Evolutionary conservation across 257 asterid genomes (phyloP), one percentile per base, ranked within the genome.

Genomic region (Solanum habrochaites): DNA sequence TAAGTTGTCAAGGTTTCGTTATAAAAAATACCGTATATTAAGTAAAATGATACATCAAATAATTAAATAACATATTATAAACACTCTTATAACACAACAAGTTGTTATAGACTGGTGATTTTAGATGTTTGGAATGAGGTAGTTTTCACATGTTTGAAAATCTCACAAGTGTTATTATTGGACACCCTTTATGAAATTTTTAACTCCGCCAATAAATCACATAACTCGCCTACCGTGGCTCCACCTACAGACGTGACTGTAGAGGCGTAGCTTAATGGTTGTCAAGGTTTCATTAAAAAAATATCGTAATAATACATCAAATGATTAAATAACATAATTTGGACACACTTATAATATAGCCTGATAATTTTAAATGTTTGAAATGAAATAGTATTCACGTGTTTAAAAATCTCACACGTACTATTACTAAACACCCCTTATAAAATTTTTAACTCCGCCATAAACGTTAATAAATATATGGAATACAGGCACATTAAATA

Each of bases 361-460:
- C 1, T 16, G 2, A 23, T 16, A 0, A 0, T 52, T 52, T 16
- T 0, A 16, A 3, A 40, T 8, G 3, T 2, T 40, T 40, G 0
- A 0, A 52, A 52, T 52, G 10, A 52, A 23, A 1, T 52, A 16
- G 1, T 52, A 4, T 3, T 52, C 62, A 52, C 9, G 2, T 16
- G 0, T 16, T 16, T 16, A 0, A 52, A 1, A 52, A 52, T 52
- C 23, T 52, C 23, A 52, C 9, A 16, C 18, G 0, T 49, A 0
- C 2, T 49, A 0, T 49, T 49, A 15, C 0, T 15, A 0, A 0
- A 49, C 6, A 49, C 6, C 1, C 0, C 2, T 49, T 49, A 20
- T 45, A 0, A 45, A 45, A 4, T 0, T 45, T 45, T 5, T 45
- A 5, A 4, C 52, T 45, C 14, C 2, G 5, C 10, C 5, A 32